Conservation (phyloP, 345 rosid genomes). For the Aurinia saxatilis region DNA sequence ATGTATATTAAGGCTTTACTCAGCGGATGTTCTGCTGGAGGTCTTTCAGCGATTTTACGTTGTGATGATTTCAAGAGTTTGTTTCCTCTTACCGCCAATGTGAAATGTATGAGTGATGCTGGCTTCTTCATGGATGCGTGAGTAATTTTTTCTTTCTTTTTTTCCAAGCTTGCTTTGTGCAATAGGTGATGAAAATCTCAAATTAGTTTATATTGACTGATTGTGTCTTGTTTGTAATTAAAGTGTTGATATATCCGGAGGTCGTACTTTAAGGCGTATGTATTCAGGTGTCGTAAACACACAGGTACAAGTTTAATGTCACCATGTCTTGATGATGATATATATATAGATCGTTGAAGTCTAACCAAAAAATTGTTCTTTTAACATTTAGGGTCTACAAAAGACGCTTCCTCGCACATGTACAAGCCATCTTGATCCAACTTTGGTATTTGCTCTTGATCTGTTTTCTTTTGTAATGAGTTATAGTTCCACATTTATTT, state of each 20-base stretch:
- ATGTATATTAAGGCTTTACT: conserved; percentile 58
- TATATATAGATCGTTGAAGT: not conserved
- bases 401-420: conserved; percentile 17
- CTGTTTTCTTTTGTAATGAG: not conserved
- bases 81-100: conserved; percentile 54
- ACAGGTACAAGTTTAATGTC: conserved; percentile 40
- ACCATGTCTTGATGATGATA: not conserved
- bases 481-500: not conserved
- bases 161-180: not conserved
- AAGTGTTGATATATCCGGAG: conserved; percentile 80
- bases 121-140: conserved; percentile 76
- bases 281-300: conserved; percentile 66
- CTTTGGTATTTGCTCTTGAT: conserved; percentile 15
- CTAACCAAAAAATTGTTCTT: not conserved
- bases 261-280: conserved; percentile 61
- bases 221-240: conserved; percentile 8
- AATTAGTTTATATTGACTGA: not conserved
- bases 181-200: not conserved
- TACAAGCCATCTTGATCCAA: conserved; percentile 15
- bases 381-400: conserved; percentile 20
- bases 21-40: conserved; percentile 91
- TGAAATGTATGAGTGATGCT: conserved; percentile 93
- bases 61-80: no score
- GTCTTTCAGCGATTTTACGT: no score
- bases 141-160: conserved; percentile 27